Percentiles rank a stretch among this genome's conserved stretches.
These are phyloP conservation scores for Grammothele lineata DNA, from an alignment of 768 basidiomycete genomes.

Conservation along the genomic window DNA sequence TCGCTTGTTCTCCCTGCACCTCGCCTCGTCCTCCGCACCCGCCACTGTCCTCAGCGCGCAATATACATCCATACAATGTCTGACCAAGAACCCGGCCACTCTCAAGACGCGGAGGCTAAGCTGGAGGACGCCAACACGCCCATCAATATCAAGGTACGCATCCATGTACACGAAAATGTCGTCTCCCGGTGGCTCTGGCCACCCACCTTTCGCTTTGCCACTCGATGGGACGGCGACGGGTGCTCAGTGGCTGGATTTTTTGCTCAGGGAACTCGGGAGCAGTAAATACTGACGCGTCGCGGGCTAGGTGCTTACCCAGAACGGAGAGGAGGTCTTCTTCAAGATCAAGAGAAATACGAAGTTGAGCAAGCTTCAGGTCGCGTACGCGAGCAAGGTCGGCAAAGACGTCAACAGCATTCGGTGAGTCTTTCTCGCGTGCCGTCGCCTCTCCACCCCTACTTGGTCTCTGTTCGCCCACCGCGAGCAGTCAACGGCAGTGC, in stretches of 20 bases:
- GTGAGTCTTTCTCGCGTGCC: conserved; percentile 41
- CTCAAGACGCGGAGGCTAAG: conserved; percentile 44
- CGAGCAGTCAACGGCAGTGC: no score
- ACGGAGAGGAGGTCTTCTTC: conserved; percentile 91
- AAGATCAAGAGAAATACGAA: conserved; percentile 95
- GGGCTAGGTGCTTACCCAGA: conserved; percentile 63
- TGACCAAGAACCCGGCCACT: conserved; percentile 40
- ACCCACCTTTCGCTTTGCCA: no score
- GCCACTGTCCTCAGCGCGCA: background rate
- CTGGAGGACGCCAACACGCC: conserved; percentile 55
- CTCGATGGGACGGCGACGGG: no score
- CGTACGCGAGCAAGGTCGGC: conserved; percentile 90
- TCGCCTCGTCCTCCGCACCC: background rate
- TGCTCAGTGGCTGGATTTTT: no score
- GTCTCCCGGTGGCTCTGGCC: no score
- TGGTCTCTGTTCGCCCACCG: no score
- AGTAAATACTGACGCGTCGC: no score
- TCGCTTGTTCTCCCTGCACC: conserved; percentile 3
- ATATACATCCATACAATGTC: conserved; percentile 38
- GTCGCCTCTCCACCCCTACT: background rate
- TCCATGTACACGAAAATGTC: background rate
- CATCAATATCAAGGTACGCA: conserved; percentile 75
- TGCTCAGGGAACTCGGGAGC: no score
- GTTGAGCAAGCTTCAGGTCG: conserved; percentile 87
- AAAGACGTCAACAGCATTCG: conserved; percentile 86